A percentile compares a stretch with the other conserved stretches of the same genome.
These are phyloP conservation scores for Yamadazyma dendronema DNA, from an alignment of 1,139 yeast genomes.

Conservation along the genomic window DNA sequence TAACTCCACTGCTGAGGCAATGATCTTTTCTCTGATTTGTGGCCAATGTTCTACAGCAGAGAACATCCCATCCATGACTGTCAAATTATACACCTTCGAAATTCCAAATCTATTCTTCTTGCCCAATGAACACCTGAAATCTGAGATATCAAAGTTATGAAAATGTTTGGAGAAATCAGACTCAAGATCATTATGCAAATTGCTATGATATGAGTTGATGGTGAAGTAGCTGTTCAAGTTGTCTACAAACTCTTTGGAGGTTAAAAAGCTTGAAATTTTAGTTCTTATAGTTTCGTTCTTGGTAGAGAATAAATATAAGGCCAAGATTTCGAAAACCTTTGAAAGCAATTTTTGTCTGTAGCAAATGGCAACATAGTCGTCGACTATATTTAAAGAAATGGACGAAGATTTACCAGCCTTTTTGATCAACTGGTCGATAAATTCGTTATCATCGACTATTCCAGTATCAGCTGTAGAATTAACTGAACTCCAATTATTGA, in stretches of 20 bases:
- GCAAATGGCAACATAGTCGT: conserved; percentile 41
- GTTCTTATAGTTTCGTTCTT: conserved; percentile 37
- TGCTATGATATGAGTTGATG: conserved; percentile 31
- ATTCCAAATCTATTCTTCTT: conserved; percentile 51
- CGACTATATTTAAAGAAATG: conserved; percentile 18
- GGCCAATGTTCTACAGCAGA: conserved; percentile 49
- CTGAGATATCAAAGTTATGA: conserved; percentile 46
- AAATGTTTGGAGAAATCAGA: conserved; percentile 45
- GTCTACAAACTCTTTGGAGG: conserved; percentile 33
- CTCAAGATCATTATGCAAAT: conserved; percentile 36
- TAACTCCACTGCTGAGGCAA: conserved; percentile 59
- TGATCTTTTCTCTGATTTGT: conserved; percentile 48
- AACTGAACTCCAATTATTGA: conserved; percentile 68
- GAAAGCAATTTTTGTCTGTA: conserved; percentile 60
- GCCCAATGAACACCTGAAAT: conserved; percentile 53
- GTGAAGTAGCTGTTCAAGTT: conserved; percentile 30
- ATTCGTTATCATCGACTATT: conserved; percentile 44
- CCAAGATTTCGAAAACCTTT: conserved; percentile 71
- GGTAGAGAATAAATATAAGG: conserved; percentile 67
- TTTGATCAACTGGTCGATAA: conserved; percentile 50
- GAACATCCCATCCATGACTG: conserved; percentile 62
- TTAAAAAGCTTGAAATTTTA: conserved; percentile 45
- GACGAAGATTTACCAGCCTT: conserved; percentile 26
- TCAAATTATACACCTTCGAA: conserved; percentile 57
- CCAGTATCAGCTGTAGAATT: conserved; percentile 29